Base-by-base conservation (phyloP, 148 eudicot species). In the Silene uniflora region DNA sequence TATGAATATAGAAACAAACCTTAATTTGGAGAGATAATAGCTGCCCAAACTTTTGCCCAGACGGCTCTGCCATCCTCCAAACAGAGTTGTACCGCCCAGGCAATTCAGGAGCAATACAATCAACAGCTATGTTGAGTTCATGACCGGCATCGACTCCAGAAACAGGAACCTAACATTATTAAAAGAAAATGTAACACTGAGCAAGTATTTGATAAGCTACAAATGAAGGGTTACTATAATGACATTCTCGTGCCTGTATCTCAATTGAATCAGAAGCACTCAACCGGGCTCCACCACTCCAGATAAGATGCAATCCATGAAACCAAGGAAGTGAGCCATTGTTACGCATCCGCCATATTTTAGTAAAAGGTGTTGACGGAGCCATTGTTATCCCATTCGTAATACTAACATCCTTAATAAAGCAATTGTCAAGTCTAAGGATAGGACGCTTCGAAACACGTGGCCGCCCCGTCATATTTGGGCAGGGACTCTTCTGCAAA, bases 271-370 rank as follows among this genome's bases (percentile, higher is more conserved):
- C 77, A 49, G 80, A 46, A 29, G 79, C 52, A 54, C 87, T 82
- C 22, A 91, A 81, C 44, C 75, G 84, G 72, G 88, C 97, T 42
- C 98, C 97, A 16, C 91, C 97, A 75, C 88, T 87, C 97, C 97
- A 93, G 27, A 87, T 58, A 72, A 93, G 84, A 74, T 80, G 85
- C 14, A 89, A 76, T 64, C 90, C 90, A 56, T 62, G 84, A 47
- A 86, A 83, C 98, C 98, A 93, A 22, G 81, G 77, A 62, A 79
- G 55, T 23, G 76, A 68, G 35, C 98, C 97, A 81, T 81, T 88
- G 86, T 93, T 93, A 82, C 81, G 88, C 91, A 93, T 86, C 73
- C 88, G 82, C 98, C 98, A 93, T 18, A 90, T 93, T 80, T 93
- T 93, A 56, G 97, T 93, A 74, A 93, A 93, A 55, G 86, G 88